phyloP scores from a whole-genome alignment of 2,329 filamentous ascomycete species.

The Exophiala viscosa region DNA sequence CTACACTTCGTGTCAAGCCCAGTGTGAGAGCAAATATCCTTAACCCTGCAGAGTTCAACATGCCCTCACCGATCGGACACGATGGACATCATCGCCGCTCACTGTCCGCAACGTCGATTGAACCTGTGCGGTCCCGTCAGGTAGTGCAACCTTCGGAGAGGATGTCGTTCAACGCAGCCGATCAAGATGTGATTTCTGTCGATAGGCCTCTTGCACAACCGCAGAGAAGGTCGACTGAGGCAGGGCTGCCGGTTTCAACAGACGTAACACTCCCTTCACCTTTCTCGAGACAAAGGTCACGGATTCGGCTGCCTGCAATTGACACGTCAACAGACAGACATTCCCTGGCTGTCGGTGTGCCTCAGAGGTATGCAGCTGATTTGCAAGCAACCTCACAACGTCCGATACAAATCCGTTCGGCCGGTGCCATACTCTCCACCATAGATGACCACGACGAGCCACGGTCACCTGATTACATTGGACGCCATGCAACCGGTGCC shows the following conservation, averaged over 20 bases:
- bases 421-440: slow-evolving; percentile 11
- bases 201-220: no score
- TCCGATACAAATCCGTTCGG: slow-evolving; percentile 17
- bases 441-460: slow-evolving; percentile 3
- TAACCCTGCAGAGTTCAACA: slow-evolving; percentile 10
- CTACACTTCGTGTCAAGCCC: not conserved
- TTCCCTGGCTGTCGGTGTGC: not conserved
- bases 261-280: not conserved
- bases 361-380: not conserved
- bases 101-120: slow-evolving; percentile 5
- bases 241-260: not conserved
- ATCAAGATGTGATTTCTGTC: not conserved
- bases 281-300: slow-evolving; percentile 23
- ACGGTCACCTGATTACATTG: slow-evolving; percentile 21
- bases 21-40: slow-evolving; percentile 13
- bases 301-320: slow-evolving; percentile 26
- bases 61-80: slow-evolving; percentile 10
- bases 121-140: not conserved
- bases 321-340: slow-evolving; percentile 17
- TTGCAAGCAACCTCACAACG: not conserved
- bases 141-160: slow-evolving; percentile 7
- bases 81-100: slow-evolving; percentile 9
- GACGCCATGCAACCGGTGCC: slow-evolving; percentile 10
- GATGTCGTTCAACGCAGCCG: not conserved
- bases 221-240: not conserved